Conservation (phyloP, 805 yeast genomes). For the Lipomyces spencermartinsiae region DNA sequence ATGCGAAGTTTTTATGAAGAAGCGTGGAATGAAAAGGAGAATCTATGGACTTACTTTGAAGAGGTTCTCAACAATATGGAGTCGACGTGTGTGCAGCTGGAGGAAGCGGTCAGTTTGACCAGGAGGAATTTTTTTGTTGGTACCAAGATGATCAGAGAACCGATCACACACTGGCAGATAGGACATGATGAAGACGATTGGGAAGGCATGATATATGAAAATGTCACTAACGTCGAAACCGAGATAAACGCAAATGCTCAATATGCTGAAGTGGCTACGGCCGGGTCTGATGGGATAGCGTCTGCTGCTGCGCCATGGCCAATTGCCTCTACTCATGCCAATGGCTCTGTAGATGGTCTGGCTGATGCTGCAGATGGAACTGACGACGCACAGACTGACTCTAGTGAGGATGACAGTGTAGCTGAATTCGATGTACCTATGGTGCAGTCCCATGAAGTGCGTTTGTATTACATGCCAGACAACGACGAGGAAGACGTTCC, state of each 20-base stretch:
- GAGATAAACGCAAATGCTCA: too few relatives aligned
- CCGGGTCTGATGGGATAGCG: not conserved
- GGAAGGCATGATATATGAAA: constrained; percentile 5
- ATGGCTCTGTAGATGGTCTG: not conserved
- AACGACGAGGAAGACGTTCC: constrained; percentile 14
- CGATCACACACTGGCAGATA: not conserved
- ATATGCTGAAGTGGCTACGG: not conserved
- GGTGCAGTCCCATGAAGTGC: not conserved
- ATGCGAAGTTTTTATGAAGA: constrained; percentile 28
- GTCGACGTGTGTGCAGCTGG: constrained; percentile 31
- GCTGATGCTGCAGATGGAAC: constrained; percentile 10
- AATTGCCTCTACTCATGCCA: not conserved
- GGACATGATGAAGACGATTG: not conserved
- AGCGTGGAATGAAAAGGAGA: constrained; percentile 25
- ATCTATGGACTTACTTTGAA: constrained; percentile 30
- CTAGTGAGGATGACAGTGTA: not conserved
- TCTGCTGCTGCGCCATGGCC: constrained; percentile 3
- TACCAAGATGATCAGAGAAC: not conserved
- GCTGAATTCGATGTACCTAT: not conserved
- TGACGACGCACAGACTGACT: not conserved
- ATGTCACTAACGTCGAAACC: constrained; percentile 9
- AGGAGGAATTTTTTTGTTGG: constrained; percentile 28
- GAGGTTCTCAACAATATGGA: constrained; percentile 23
- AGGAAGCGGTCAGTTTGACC: constrained; percentile 22
- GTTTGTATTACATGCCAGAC: constrained; percentile 1